phyloP scores from a whole-genome alignment of 495 filamentous ascomycete species.

The Glarea lozoyensis region DNA sequence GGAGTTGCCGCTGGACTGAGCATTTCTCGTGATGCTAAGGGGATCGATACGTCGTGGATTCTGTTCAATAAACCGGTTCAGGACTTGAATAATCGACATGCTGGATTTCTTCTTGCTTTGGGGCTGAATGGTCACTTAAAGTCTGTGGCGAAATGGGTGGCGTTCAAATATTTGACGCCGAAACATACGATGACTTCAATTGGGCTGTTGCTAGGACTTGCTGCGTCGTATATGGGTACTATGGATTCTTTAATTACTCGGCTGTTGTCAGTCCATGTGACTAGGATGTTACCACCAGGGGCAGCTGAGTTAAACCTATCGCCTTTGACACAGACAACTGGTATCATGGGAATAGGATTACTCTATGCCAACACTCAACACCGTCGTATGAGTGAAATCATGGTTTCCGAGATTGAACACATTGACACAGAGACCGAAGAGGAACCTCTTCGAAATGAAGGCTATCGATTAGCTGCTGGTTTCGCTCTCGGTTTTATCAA shows the following conservation, averaged over 20 bases:
- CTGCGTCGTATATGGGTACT: constrained; percentile 87
- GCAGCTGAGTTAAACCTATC: constrained; percentile 92
- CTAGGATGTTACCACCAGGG: constrained; percentile 81
- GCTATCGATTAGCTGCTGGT: constrained; percentile 87
- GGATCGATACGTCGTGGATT: constrained; percentile 98
- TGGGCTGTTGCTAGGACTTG: constrained; percentile 81
- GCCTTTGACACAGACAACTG: constrained; percentile 88
- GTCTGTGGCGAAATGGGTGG: constrained; percentile 91
- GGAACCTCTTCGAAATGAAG: constrained; percentile 84
- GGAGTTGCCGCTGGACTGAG: constrained; percentile 85
- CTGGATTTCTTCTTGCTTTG: constrained; percentile 82
- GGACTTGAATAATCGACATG: constrained; percentile 87
- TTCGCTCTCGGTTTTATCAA: constrained; percentile 95
- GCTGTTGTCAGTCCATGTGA: constrained; percentile 95
- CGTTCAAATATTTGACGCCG: constrained; percentile 95
- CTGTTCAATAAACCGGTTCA: constrained; percentile 87
- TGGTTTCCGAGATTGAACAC: constrained; percentile 94
- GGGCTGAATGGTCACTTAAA: constrained; percentile 95
- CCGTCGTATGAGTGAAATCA: constrained; percentile 95
- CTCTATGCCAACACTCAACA: constrained; percentile 94
- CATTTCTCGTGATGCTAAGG: constrained; percentile 81
- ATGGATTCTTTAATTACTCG: constrained; percentile 94
- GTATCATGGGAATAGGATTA: constrained; percentile 94
- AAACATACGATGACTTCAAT: constrained; percentile 99
- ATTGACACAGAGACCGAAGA: constrained; percentile 57